Percentiles rank a stretch among this genome's conserved stretches.
phyloP scores from a whole-genome alignment of 2,329 filamentous ascomycete species.

The Akanthomyces muscarius region DNA sequence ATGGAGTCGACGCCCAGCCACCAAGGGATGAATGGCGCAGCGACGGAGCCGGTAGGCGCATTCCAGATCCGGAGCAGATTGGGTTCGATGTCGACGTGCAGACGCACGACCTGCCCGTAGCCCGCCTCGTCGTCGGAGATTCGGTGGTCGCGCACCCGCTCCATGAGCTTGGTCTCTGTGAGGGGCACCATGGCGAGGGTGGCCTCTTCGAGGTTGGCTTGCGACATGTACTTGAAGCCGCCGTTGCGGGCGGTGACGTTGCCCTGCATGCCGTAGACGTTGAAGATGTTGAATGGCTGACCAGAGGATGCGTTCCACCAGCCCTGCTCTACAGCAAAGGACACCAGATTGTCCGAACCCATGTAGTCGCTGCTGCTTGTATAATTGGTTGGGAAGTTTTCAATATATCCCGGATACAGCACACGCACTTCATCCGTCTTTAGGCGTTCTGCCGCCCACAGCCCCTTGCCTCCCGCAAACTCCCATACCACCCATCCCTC shows the following conservation, averaged over 20 bases:
- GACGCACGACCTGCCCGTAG: constrained; percentile 27
- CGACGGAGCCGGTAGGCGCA: constrained; percentile 26
- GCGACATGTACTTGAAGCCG: constrained; percentile 31
- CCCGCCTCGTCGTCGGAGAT: constrained; percentile 28
- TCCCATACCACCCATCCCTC: constrained; percentile 30
- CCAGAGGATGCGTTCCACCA: constrained; percentile 25
- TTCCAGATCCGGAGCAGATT: constrained; percentile 26
- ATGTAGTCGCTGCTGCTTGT: constrained; percentile 23
- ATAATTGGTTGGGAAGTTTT: constrained; percentile 26
- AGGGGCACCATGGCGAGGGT: constrained; percentile 41
- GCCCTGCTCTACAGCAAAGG: constrained; percentile 26
- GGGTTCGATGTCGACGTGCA: constrained; percentile 19
- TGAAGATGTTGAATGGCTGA: constrained; percentile 27
- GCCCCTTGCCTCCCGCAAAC: constrained; percentile 25
- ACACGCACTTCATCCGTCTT: constrained; percentile 24
- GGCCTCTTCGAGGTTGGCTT: constrained; percentile 24
- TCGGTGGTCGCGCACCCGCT: constrained; percentile 28
- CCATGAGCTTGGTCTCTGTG: constrained; percentile 46
- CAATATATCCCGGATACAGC: constrained; percentile 28
- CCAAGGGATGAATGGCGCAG: constrained; percentile 27
- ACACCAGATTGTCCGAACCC: constrained; percentile 26
- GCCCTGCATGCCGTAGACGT: constrained; percentile 24
- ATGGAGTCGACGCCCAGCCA: constrained; percentile 26
- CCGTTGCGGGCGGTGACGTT: constrained; percentile 24
- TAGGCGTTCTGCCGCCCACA: constrained; percentile 28